Percentiles rank a stretch among this genome's conserved stretches.
Evolutionary conservation across 2,329 filamentous ascomycete genomes (phyloP).

Genomic region (Gnomoniopsis smithogilvyi): DNA sequence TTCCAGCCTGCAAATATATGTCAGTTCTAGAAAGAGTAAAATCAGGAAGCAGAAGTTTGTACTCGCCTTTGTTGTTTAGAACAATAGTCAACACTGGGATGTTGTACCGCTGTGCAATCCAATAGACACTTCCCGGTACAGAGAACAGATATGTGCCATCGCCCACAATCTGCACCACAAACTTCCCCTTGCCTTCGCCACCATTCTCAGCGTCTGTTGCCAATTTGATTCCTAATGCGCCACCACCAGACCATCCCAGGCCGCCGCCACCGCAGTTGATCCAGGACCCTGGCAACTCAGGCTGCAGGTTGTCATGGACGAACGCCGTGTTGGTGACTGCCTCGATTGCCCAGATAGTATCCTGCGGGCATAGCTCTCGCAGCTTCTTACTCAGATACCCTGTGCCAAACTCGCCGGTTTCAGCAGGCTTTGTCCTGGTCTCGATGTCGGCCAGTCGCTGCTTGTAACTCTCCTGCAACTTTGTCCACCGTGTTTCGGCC

Average conservation of each 20-base stretch:
- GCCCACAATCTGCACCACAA: slow-evolving; percentile 47
- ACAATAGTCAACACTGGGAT: slow-evolving; percentile 48
- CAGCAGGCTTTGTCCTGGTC: slow-evolving; percentile 51
- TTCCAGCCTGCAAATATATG: neutral
- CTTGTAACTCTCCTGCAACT: slow-evolving; percentile 55
- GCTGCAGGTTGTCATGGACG: slow-evolving; percentile 66
- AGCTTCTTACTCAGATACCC: slow-evolving; percentile 38
- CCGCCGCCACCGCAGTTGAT: slow-evolving; percentile 53
- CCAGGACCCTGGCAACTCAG: slow-evolving; percentile 49
- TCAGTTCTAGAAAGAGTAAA: neutral
- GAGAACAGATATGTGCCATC: slow-evolving; percentile 48
- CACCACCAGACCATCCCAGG: slow-evolving; percentile 52
- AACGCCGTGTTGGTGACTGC: slow-evolving; percentile 67
- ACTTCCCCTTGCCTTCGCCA: slow-evolving; percentile 35
- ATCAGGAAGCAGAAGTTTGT: neutral
- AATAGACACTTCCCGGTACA: slow-evolving; percentile 46
- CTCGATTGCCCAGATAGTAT: slow-evolving; percentile 71
- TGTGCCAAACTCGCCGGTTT: slow-evolving; percentile 60
- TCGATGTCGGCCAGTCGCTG: slow-evolving; percentile 59
- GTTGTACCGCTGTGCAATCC: slow-evolving; percentile 44
- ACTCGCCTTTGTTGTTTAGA: slow-evolving; percentile 48
- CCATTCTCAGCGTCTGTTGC: slow-evolving; percentile 38
- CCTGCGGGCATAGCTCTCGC: slow-evolving; percentile 33
- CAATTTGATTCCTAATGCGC: slow-evolving; percentile 47
- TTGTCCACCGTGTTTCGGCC: slow-evolving; percentile 44